Percentiles rank a stretch among this genome's conserved stretches.
Evolutionary conservation across 805 yeast genomes (phyloP).

Genomic region (Monosporozyma siamensis): DNA sequence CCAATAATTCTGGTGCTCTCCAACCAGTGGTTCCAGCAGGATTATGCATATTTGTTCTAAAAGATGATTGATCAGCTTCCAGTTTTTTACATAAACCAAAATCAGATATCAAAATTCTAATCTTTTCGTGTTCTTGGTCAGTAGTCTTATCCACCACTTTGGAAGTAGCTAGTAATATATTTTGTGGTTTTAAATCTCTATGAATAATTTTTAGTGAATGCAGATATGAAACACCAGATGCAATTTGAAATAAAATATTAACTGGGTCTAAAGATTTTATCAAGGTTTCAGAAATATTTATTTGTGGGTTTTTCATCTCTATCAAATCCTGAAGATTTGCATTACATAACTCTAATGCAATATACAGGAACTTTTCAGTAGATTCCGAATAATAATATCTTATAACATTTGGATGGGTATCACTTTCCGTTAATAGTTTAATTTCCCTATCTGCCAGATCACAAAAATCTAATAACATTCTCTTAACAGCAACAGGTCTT

Average conservation of each 20-base stretch:
- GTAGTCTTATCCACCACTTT: conserved; percentile 29
- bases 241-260: conserved; percentile 57
- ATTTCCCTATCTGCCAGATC: conserved; percentile 93
- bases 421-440: conserved; percentile 79
- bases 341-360: conserved; percentile 85
- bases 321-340: conserved; percentile 83
- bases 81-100: conserved; percentile 91
- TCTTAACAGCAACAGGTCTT: conserved; percentile 90
- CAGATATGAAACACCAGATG: conserved; percentile 75
- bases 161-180: conserved; percentile 73
- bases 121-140: conserved; percentile 29
- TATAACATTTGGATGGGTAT: conserved; percentile 91
- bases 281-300: conserved; percentile 30
- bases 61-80: conserved; percentile 87
- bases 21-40: conserved; percentile 98
- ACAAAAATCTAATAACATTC: conserved; percentile 87
- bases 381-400: conserved; percentile 91
- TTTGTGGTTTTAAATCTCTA: conserved; percentile 90
- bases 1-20: conserved; percentile 88
- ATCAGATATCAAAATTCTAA: conserved; percentile 79
- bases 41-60: conserved; percentile 73
- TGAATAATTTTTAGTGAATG: conserved; percentile 90
- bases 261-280: conserved; percentile 39
- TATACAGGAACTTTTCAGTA: conserved; percentile 77
- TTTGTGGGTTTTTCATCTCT: conserved; percentile 36